Evolutionary conservation across 352 stramenopile species (phyloP).

Genomic region (Globisporangium ultimum): DNA sequence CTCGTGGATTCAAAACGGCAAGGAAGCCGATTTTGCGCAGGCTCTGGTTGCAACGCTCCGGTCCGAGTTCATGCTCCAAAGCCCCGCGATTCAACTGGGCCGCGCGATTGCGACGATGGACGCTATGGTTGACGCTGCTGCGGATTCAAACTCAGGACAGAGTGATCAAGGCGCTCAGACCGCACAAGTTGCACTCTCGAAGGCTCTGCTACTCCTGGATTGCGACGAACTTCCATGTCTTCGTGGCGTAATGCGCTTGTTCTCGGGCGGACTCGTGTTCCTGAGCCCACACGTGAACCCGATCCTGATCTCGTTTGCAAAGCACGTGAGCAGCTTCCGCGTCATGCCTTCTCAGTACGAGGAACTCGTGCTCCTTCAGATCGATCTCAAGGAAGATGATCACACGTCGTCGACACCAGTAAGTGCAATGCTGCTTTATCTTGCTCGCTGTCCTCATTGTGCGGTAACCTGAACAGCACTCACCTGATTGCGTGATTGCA

Average conservation of each 20-base stretch:
- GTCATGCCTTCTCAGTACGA: conserved; percentile 52
- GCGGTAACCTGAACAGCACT: background rate
- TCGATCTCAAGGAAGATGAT: conserved; percentile 40
- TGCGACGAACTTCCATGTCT: conserved; percentile 37
- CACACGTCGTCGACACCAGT: conserved; percentile 23
- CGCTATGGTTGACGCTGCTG: conserved; percentile 16
- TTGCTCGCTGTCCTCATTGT: background rate
- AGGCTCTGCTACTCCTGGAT: conserved; percentile 48
- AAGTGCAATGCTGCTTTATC: conserved; percentile 2
- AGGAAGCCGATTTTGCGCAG: conserved; percentile 41
- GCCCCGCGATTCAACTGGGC: conserved; percentile 40
- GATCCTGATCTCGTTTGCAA: conserved; percentile 60
- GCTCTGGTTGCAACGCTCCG: conserved; percentile 36
- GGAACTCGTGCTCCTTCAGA: conserved; percentile 58
- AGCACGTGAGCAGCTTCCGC: conserved; percentile 42
- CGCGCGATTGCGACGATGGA: conserved; percentile 33
- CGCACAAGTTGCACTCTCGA: conserved; percentile 18
- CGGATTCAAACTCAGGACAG: too few relatives aligned
- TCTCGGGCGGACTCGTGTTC: conserved; percentile 60
- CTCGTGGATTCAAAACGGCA: conserved; percentile 50
- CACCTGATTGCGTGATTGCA: conserved; percentile 1
- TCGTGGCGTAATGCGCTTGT: conserved; percentile 48
- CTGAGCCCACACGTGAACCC: conserved; percentile 48
- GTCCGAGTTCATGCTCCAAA: conserved; percentile 71
- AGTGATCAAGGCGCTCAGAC: background rate